Percentiles rank a stretch among this genome's conserved stretches.
Conservation (phyloP, 1,139 yeast genomes). For the Entelexis paramagnoliae region DNA sequence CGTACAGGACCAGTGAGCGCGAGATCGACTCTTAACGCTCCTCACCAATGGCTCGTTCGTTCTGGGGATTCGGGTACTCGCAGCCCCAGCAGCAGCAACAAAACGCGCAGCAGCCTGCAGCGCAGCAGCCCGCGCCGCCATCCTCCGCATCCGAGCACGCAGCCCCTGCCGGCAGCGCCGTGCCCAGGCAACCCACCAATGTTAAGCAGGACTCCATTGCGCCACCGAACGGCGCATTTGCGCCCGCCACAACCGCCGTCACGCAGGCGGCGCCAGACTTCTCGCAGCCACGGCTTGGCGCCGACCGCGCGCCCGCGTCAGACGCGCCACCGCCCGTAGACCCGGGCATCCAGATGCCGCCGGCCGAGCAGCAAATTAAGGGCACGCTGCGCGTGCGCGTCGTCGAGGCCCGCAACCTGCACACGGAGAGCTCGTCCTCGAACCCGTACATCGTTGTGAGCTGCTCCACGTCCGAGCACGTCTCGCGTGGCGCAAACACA, state of each 20-base stretch:
- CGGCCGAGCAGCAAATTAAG: slow-evolving; percentile 43
- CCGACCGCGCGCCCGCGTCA: too few species aligned
- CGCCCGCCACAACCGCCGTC: slow-evolving; percentile 22
- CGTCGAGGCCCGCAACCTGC: slow-evolving; percentile 63
- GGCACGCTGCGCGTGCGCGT: slow-evolving; percentile 69
- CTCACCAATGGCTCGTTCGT: slow-evolving; percentile 24
- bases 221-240: slow-evolving; percentile 23
- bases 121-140: neutral
- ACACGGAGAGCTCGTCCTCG: slow-evolving; percentile 43
- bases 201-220: slow-evolving; percentile 12
- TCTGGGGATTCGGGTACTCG: slow-evolving; percentile 24
- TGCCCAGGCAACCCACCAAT: neutral
- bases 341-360: slow-evolving; percentile 17
- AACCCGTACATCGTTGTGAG: slow-evolving; percentile 90
- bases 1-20: neutral
- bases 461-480: slow-evolving; percentile 83
- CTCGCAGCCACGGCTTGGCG: neutral
- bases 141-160: neutral
- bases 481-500: slow-evolving; percentile 57
- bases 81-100: slow-evolving; percentile 11
- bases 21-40: too few species aligned
- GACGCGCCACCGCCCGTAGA: neutral
- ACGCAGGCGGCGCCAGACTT: slow-evolving; percentile 13
- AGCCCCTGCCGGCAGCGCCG: neutral
- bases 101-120: neutral